Evolutionary conservation across 352 stramenopile genomes (phyloP).

Genomic region (Pythium vanterpoolii): DNA sequence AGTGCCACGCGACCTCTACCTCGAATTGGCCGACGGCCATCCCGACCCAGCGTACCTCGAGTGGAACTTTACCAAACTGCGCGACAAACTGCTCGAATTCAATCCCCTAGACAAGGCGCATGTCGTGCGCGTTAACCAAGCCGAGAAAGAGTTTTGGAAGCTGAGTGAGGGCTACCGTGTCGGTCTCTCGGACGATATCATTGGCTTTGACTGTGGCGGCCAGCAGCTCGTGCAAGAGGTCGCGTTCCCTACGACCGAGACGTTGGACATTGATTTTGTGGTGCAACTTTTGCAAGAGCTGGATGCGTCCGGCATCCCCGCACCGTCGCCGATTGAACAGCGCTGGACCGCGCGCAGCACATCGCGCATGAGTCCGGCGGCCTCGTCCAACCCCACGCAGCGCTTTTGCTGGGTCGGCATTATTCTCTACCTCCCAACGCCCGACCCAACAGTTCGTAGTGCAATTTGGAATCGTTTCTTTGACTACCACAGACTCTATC

Average conservation of each 20-base stretch:
- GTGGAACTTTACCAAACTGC: slow-evolving; percentile 83
- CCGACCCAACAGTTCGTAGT: slow-evolving; percentile 42
- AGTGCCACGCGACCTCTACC: slow-evolving; percentile 77
- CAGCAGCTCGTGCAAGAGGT: slow-evolving; percentile 98
- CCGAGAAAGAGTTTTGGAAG: slow-evolving; percentile 96
- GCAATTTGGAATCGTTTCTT: slow-evolving; percentile 92
- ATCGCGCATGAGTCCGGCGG: slow-evolving; percentile 92
- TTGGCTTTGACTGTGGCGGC: slow-evolving; percentile 99
- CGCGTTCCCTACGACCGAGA: slow-evolving; percentile 86
- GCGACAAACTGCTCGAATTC: slow-evolving; percentile 77
- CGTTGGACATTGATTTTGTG: slow-evolving; percentile 92
- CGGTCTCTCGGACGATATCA: slow-evolving; percentile 91
- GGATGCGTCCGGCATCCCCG: slow-evolving; percentile 90
- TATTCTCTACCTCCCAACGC: slow-evolving; percentile 94
- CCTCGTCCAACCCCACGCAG: slow-evolving; percentile 55
- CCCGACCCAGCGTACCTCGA: slow-evolving; percentile 61
- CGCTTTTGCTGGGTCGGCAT: slow-evolving; percentile 97
- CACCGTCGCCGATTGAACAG: slow-evolving; percentile 97
- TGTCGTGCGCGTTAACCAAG: slow-evolving; percentile 93
- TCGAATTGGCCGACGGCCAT: slow-evolving; percentile 55
- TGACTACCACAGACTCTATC: slow-evolving; percentile 90
- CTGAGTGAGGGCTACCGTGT: slow-evolving; percentile 90
- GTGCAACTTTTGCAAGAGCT: slow-evolving; percentile 91
- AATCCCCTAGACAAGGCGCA: slow-evolving; percentile 90
- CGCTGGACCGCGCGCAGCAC: slow-evolving; percentile 93